These are phyloP conservation scores for Taiozyma sp. DNA, from an alignment of 1,139 yeast genomes.

Conservation along the genomic window DNA sequence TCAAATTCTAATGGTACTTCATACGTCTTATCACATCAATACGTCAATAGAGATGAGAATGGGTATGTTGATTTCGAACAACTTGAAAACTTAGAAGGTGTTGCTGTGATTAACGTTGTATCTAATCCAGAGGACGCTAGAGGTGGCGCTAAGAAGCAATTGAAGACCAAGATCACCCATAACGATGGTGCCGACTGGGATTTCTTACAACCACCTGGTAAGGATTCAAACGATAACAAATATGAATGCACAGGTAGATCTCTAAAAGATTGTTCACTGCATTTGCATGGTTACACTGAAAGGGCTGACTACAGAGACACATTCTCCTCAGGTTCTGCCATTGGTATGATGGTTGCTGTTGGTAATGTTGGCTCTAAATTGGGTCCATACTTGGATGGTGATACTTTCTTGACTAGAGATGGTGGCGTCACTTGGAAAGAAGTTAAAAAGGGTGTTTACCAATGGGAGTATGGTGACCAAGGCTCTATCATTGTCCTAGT, in stretches of 20 bases:
- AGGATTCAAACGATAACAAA: constrained; percentile 57
- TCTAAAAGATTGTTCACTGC: constrained; percentile 65
- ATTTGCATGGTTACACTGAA: constrained; percentile 89
- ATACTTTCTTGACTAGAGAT: constrained; percentile 77
- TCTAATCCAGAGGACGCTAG: constrained; percentile 42
- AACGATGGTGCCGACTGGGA: constrained; percentile 96
- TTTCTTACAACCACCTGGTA: constrained; percentile 62
- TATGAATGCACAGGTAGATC: constrained; percentile 55
- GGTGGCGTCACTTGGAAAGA: constrained; percentile 93
- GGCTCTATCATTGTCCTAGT: constrained; percentile 86
- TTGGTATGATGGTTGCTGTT: constrained; percentile 81
- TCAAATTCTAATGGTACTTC: constrained; percentile 95
- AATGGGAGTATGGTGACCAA: constrained; percentile 97
- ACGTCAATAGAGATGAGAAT: constrained; percentile 65
- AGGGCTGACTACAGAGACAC: constrained; percentile 81
- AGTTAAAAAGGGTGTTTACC: constrained; percentile 64
- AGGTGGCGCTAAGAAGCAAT: constrained; percentile 42
- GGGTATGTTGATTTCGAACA: constrained; percentile 93
- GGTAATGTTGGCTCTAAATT: constrained; percentile 83
- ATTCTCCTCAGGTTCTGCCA: constrained; percentile 83
- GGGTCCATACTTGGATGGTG: constrained; percentile 43
- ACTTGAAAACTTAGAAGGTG: constrained; percentile 82
- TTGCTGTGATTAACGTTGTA: constrained; percentile 70
- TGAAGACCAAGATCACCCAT: constrained; percentile 74
- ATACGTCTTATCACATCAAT: constrained; percentile 64